Percentiles rank a stretch among this genome's conserved stretches.
Conservation (phyloP, 208 protist genomes). For the Acanthamoeba culbertsoni region DNA sequence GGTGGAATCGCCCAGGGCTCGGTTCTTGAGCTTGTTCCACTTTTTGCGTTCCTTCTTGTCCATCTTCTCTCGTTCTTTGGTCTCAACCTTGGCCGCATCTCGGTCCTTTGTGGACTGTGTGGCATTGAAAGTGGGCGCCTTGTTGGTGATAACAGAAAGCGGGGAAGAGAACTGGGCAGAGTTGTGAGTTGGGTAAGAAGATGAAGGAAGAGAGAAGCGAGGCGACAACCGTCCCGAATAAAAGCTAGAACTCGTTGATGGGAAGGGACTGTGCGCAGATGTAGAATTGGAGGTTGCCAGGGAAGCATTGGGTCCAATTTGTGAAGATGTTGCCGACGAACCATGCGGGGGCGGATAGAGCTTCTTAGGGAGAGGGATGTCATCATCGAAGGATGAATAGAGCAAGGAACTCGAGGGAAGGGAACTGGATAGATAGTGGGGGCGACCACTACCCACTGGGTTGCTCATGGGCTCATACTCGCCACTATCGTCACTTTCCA, state of each 20-base stretch:
- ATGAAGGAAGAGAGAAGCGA: background rate
- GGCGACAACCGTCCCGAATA: background rate
- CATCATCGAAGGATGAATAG: background rate
- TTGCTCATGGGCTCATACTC: background rate
- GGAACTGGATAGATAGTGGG: background rate
- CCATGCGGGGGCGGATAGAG: background rate
- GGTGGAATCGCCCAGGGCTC: background rate
- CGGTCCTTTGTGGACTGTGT: too few species aligned
- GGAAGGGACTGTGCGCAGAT: background rate
- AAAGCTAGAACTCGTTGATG: background rate
- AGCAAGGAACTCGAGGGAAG: background rate
- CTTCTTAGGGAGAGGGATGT: background rate
- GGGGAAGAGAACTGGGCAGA: background rate
- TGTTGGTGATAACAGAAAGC: background rate
- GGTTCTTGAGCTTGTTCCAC: conserved; percentile 20
- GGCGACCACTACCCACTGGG: background rate
- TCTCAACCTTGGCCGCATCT: background rate
- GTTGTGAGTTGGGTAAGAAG: background rate
- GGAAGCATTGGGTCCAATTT: too few species aligned
- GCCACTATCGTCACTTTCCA: background rate
- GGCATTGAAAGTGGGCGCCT: background rate
- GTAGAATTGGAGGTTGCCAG: background rate
- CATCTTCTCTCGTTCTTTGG: background rate
- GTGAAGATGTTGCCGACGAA: background rate
- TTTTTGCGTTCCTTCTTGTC: conserved; percentile 16